Evolutionary conservation across 176 grass and related monocot genomes (phyloP).

Genomic region (Stipa capillata): DNA sequence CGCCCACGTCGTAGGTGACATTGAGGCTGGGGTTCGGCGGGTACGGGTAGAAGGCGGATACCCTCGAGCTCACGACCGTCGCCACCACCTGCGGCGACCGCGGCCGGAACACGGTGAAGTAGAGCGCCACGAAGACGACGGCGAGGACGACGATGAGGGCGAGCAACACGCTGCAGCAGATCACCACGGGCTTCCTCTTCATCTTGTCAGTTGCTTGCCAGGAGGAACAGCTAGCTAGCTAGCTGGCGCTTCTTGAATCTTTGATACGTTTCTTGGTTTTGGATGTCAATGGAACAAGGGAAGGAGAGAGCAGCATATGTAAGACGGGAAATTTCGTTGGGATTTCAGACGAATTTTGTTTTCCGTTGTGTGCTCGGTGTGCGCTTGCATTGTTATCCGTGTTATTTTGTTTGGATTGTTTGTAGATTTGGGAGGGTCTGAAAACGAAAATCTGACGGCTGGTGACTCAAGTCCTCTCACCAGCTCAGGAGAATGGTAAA

Average conservation of each 20-base stretch:
- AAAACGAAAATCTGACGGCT: not conserved
- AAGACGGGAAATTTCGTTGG: slow-evolving; percentile 7
- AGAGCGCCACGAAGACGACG: slow-evolving; percentile 35
- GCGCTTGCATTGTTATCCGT: not conserved
- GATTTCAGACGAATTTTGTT: slow-evolving; percentile 32
- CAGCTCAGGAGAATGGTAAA: not conserved
- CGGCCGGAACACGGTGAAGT: slow-evolving; percentile 61
- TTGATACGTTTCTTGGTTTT: not conserved
- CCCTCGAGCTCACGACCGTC: not conserved
- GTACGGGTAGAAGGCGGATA: not conserved
- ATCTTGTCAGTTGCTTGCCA: not conserved
- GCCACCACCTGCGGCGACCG: slow-evolving; percentile 28
- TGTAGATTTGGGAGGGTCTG: not conserved
- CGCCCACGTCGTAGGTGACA: slow-evolving; percentile 29
- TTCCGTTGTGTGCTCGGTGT: not conserved
- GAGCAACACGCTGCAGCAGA: slow-evolving; percentile 29
- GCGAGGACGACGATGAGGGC: slow-evolving; percentile 16
- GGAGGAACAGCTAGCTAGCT: not conserved
- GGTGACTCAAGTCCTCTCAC: not conserved
- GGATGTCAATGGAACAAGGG: not conserved
- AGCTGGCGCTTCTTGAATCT: not conserved
- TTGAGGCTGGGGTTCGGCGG: not conserved
- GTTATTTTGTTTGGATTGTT: slow-evolving; percentile 19
- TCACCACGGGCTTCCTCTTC: slow-evolving; percentile 19
- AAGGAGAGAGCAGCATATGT: slow-evolving; percentile 6